phyloP scores from a whole-genome alignment of 495 filamentous ascomycete genomes.

The Penicillium herquei region DNA sequence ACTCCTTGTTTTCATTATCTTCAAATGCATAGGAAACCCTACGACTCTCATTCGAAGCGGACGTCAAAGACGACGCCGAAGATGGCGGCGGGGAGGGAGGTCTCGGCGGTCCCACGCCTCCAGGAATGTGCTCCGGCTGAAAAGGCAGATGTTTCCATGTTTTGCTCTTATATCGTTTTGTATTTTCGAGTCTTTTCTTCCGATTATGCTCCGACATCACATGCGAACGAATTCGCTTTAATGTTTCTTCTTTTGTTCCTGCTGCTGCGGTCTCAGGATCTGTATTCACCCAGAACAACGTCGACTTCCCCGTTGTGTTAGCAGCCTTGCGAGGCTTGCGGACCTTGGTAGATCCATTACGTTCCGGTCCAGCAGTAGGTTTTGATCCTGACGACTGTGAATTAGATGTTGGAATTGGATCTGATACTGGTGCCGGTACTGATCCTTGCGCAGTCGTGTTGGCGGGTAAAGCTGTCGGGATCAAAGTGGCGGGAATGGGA shows the following conservation, averaged over 20 bases:
- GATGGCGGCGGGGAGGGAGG: slow-evolving; percentile 8
- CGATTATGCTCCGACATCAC: slow-evolving; percentile 53
- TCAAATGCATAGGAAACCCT: slow-evolving; percentile 13
- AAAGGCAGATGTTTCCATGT: slow-evolving; percentile 45
- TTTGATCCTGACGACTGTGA: not conserved
- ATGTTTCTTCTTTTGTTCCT: slow-evolving; percentile 43
- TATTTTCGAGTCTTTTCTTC: slow-evolving; percentile 47
- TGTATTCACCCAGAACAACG: slow-evolving; percentile 48
- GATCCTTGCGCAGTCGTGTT: not conserved
- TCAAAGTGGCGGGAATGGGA: slow-evolving; percentile 1
- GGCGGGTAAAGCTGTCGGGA: not conserved
- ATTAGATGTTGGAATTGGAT: not conserved
- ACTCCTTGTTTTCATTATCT: slow-evolving; percentile 7
- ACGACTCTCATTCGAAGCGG: slow-evolving; percentile 14
- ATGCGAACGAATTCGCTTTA: slow-evolving; percentile 51
- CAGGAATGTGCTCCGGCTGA: slow-evolving; percentile 31
- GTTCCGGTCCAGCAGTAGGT: slow-evolving; percentile 10
- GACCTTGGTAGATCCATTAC: slow-evolving; percentile 30
- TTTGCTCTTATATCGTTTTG: slow-evolving; percentile 45
- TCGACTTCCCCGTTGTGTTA: slow-evolving; percentile 38
- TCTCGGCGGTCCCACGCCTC: slow-evolving; percentile 13
- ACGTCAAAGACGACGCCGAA: slow-evolving; percentile 12
- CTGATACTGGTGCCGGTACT: not conserved
- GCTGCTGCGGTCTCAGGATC: slow-evolving; percentile 39
- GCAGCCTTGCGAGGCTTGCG: slow-evolving; percentile 41